phyloP scores from a whole-genome alignment of 75 land plant genomes.

The Azolla pinnata region DNA sequence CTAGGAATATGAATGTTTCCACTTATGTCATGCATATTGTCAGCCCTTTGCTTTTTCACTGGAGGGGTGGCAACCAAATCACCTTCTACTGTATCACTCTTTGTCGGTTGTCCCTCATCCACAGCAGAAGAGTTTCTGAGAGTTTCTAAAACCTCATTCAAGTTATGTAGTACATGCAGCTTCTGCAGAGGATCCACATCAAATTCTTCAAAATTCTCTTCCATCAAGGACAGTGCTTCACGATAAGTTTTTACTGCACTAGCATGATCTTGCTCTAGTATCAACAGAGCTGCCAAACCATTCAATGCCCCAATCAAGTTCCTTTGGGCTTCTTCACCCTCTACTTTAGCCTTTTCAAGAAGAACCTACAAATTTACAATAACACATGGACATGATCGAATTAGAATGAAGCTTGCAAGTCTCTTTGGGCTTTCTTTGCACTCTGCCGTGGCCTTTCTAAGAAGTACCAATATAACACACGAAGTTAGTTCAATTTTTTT shows the following conservation, averaged over 20 bases:
- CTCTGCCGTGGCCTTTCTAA: no score
- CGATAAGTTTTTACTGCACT: conserved; percentile 62
- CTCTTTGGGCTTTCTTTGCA: no score
- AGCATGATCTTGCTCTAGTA: conserved; percentile 44
- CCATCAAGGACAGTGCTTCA: conserved; percentile 60
- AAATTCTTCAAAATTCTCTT: conserved; percentile 64
- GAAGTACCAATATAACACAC: no score
- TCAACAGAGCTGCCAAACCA: conserved; percentile 85
- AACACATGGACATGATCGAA: neutral
- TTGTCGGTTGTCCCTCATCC: no score
- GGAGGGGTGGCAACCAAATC: no score
- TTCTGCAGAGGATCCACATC: conserved; percentile 84
- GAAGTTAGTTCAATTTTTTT: no score
- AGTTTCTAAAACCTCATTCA: conserved; percentile 41
- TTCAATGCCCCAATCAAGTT: conserved; percentile 64
- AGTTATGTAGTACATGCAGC: conserved; percentile 79
- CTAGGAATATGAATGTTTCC: conserved; percentile 15
- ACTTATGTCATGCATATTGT: neutral
- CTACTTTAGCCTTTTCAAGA: conserved; percentile 68
- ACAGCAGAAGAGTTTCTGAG: no score
- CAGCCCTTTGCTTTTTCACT: neutral
- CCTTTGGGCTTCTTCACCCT: conserved; percentile 96
- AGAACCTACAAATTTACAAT: conserved; percentile 47
- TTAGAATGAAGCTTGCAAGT: neutral
- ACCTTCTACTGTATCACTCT: no score